Conservation (phyloP, 2,329 filamentous ascomycete genomes). For the Rutstroemia sydowiana region DNA sequence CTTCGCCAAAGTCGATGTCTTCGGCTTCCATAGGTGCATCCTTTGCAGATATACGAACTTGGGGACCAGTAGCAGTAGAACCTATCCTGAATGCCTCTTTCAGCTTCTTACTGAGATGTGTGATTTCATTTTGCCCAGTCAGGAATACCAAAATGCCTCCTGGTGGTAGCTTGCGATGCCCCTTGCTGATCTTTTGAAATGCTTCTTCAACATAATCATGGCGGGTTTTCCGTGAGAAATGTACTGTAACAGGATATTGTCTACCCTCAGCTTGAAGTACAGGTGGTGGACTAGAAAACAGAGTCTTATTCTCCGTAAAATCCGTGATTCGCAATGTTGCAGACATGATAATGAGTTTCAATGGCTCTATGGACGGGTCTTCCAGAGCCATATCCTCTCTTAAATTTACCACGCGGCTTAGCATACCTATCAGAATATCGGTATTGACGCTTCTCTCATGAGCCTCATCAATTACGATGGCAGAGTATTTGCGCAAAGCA, state of each 20-base stretch:
- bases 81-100: constrained; percentile 52
- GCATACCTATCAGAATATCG: constrained; percentile 94
- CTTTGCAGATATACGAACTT: constrained; percentile 66
- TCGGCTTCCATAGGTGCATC: constrained; percentile 78
- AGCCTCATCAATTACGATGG: constrained; percentile 91
- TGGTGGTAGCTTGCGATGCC: constrained; percentile 81
- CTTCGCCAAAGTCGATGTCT: constrained; percentile 75
- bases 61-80: constrained; percentile 47
- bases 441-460: constrained; percentile 97
- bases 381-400: constrained; percentile 68
- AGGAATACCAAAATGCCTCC: constrained; percentile 92
- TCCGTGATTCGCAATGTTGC: constrained; percentile 88
- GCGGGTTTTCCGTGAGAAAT: constrained; percentile 77
- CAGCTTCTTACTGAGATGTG: constrained; percentile 70
- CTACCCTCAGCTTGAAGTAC: constrained; percentile 85
- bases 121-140: constrained; percentile 89
- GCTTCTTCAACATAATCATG: constrained; percentile 87
- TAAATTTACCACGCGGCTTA: constrained; percentile 84
- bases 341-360: constrained; percentile 98
- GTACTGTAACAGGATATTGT: constrained; percentile 81
- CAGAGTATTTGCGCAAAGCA: constrained; percentile 80
- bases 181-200: constrained; percentile 77
- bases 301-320: constrained; percentile 72
- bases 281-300: constrained; percentile 75
- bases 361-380: constrained; percentile 61